Evolutionary conservation across 805 yeast species (phyloP), one percentile per base, ranked within the genome.

Genomic region (Candida maesae): DNA sequence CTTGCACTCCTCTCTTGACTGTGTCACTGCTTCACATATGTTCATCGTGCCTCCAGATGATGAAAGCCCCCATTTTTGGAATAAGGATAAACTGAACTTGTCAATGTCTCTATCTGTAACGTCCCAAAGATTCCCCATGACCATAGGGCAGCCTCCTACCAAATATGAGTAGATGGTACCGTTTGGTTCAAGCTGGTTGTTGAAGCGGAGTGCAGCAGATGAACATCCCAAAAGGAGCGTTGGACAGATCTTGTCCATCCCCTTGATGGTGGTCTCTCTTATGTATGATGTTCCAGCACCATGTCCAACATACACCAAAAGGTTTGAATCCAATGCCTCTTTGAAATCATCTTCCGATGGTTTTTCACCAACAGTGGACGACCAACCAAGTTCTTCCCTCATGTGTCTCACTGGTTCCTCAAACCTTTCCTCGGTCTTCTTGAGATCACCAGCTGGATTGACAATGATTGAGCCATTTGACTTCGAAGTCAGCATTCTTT

Each of bases 61-160:
- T 6, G 39, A 59, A 33, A 86, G 57, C 0, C 93, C 93, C 81
- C 93, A 82, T 45, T 70, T 67, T 3, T 71, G 70, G 49, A 93
- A 73, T 28, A 86, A 58, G 3, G 74, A 66, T 9, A 71, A 45
- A 18, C 87, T 82, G 51, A 90, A 88, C 51, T 71, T 73, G 61
- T 93, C 98, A 37, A 88, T 86, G 59, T 93, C 99, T 50, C 85
- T 89, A 61, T 93, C 98, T 0, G 98, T 93, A 5, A 93, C 97
- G 60, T 89, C 96, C 99, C 99, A 93, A 42, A 93, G 63, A 53
- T 87, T 88, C 0, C 87, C 96, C 27, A 93, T 64, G 1, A 88
- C 72, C 79, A 84, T 72, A 0, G 95, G 93, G 35, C 87, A 76
- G 0, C 95, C 95, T 17, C 89, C 93, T 9, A 75, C 65, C 20